phyloP scores from a whole-genome alignment of 257 asterid genomes.

The Paulownia fortunei region DNA sequence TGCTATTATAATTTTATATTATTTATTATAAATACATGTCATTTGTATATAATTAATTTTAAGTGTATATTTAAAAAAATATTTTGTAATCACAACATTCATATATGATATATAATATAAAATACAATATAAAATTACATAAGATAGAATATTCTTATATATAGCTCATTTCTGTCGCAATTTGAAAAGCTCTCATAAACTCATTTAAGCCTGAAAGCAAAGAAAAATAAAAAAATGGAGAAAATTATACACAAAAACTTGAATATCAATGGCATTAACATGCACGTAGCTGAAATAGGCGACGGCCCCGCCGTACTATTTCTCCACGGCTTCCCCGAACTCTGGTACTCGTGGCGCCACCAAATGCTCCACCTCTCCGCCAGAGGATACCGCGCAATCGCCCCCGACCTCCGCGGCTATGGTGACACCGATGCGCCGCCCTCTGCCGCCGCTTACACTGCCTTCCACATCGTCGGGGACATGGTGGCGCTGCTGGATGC shows the following conservation, averaged over 20 bases:
- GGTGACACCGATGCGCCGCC: constrained; percentile 76
- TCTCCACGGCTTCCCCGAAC: constrained; percentile 87
- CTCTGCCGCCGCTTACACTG: constrained; percentile 53
- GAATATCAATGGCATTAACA: constrained; percentile 57
- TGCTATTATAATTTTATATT: no score
- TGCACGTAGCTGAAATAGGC: constrained; percentile 76
- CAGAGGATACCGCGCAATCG: constrained; percentile 69
- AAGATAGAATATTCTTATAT: no score
- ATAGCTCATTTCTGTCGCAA: no score
- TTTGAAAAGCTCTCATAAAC: no score
- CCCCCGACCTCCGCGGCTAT: constrained; percentile 84
- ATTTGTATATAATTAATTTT: no score
- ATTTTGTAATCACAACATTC: no score
- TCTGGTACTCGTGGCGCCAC: constrained; percentile 93
- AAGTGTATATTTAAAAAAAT: no score
- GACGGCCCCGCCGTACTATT: constrained; percentile 68
- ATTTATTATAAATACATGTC: no score
- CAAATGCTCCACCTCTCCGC: constrained; percentile 70
- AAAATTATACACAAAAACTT: constrained; percentile 52
- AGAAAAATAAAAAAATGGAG: constrained; percentile 51
- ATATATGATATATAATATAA: no score
- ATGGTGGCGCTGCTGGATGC: constrained; percentile 59
- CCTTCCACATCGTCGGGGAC: constrained; percentile 69
- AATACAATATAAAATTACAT: no score
- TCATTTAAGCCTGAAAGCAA: no score